Conservation (phyloP, 192 early-diverging fungal species). For the Podila clonocystis region DNA sequence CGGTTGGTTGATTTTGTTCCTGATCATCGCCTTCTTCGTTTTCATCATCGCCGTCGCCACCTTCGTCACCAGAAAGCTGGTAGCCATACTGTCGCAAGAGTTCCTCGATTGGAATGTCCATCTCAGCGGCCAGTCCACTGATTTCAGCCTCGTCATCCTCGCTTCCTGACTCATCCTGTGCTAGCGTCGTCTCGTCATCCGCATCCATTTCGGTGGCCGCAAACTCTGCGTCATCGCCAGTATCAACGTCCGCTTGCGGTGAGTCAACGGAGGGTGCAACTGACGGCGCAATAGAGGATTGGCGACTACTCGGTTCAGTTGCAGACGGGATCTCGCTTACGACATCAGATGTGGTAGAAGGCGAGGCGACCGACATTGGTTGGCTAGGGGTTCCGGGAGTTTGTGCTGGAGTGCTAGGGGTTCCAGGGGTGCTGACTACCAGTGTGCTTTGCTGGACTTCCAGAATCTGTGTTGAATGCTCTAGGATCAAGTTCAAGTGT, state of each 20-base stretch:
- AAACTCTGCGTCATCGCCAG: conserved; percentile 35
- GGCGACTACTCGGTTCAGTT: conserved; percentile 23
- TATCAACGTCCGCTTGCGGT: conserved; percentile 28
- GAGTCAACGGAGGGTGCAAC: conserved; percentile 22
- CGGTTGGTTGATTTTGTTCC: neutral
- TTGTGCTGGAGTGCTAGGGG: conserved; percentile 9
- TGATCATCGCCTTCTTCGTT: conserved; percentile 26
- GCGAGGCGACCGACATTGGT: neutral
- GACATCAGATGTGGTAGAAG: conserved; percentile 9
- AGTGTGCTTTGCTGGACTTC: conserved; percentile 61
- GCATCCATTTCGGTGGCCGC: conserved; percentile 20
- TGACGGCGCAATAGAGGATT: conserved; percentile 25
- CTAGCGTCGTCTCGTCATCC: conserved; percentile 47
- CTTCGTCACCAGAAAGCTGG: conserved; percentile 29
- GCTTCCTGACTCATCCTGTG: conserved; percentile 34
- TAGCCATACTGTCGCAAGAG: conserved; percentile 65
- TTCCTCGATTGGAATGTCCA: conserved; percentile 69
- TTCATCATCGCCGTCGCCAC: conserved; percentile 27
- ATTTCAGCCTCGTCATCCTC: conserved; percentile 63
- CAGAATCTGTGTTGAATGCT: conserved; percentile 76
- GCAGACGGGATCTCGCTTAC: conserved; percentile 13
- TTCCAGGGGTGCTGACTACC: conserved; percentile 7
- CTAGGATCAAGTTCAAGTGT: conserved; percentile 76
- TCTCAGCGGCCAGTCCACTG: conserved; percentile 65
- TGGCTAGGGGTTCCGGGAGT: conserved; percentile 9